Percentiles rank a stretch among this genome's conserved stretches.
These are phyloP conservation scores for Penicillium manginii DNA, from an alignment of 495 filamentous ascomycete species.

Conservation along the genomic window DNA sequence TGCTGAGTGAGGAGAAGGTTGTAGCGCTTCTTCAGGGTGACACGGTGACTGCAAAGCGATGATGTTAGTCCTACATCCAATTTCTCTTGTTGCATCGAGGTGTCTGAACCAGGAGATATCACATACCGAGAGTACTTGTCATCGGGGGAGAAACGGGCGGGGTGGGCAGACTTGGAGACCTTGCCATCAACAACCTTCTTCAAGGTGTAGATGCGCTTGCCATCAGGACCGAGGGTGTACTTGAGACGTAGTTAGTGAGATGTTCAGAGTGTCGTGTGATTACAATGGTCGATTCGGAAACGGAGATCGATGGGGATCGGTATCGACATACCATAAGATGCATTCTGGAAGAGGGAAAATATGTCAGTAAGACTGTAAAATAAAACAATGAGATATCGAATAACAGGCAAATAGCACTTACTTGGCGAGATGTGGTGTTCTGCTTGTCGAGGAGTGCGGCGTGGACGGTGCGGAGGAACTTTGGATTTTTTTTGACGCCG, in stretches of 20 bases:
- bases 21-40: constrained; percentile 91
- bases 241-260: constrained; percentile 25
- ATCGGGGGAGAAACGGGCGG: constrained; percentile 94
- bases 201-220: constrained; percentile 83
- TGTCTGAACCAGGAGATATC: not conserved
- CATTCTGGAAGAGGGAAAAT: constrained; percentile 39
- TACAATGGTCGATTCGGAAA: constrained; percentile 7
- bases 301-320: constrained; percentile 7
- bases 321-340: constrained; percentile 55
- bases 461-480: constrained; percentile 30
- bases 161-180: constrained; percentile 94
- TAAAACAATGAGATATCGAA: not conserved
- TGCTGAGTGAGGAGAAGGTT: constrained; percentile 84
- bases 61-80: constrained; percentile 16
- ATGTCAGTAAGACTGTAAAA: constrained; percentile 21
- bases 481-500: constrained; percentile 35
- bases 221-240: constrained; percentile 78
- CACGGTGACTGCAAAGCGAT: constrained; percentile 66
- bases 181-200: constrained; percentile 63
- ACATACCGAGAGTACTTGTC: constrained; percentile 90
- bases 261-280: constrained; percentile 3
- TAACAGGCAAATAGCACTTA: constrained; percentile 22
- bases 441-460: constrained; percentile 1
- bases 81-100: not conserved
- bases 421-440: constrained; percentile 31